These are phyloP conservation scores for Xylariaceae sp. DNA, from an alignment of 2,329 filamentous ascomycete genomes.

Conservation along the genomic window DNA sequence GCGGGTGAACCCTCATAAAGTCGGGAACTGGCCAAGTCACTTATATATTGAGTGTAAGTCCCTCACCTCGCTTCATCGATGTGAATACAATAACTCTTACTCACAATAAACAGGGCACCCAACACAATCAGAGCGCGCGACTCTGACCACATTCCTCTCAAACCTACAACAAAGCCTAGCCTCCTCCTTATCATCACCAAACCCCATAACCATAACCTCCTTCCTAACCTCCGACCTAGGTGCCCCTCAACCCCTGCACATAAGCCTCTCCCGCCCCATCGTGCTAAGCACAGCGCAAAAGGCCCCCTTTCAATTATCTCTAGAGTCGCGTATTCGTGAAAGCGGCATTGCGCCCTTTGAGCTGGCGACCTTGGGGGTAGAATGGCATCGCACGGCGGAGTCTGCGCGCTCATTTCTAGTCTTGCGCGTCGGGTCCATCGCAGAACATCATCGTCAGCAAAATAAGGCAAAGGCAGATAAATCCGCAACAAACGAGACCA, in stretches of 20 bases:
- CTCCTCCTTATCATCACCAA: conserved; percentile 13
- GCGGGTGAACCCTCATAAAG: conserved; percentile 74
- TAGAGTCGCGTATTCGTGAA: conserved; percentile 37
- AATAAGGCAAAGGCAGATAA: not conserved
- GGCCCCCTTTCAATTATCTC: conserved; percentile 55
- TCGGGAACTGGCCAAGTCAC: conserved; percentile 89
- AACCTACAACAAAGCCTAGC: conserved; percentile 33
- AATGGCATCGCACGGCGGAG: conserved; percentile 49
- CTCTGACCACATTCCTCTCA: conserved; percentile 41
- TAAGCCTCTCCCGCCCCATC: conserved; percentile 82
- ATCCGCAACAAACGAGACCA: not conserved
- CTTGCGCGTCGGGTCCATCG: conserved; percentile 48
- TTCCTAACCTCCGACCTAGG: conserved; percentile 74
- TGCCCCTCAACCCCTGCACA: conserved; percentile 74
- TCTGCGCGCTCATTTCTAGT: conserved; percentile 80
- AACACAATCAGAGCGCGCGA: conserved; percentile 37
- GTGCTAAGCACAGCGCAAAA: conserved; percentile 68
- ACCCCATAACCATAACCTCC: conserved; percentile 48
- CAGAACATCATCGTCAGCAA: conserved; percentile 1
- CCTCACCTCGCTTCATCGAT: not conserved
- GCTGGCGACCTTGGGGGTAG: conserved; percentile 37
- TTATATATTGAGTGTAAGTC: conserved; percentile 85
- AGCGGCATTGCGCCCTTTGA: conserved; percentile 38
- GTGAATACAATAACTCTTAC: not conserved
- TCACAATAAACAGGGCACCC: conserved; percentile 25